A percentile compares a stretch with the other conserved stretches of the same genome.
Conservation (phyloP, 2,329 filamentous ascomycete species). For the Epichloe scottii region DNA sequence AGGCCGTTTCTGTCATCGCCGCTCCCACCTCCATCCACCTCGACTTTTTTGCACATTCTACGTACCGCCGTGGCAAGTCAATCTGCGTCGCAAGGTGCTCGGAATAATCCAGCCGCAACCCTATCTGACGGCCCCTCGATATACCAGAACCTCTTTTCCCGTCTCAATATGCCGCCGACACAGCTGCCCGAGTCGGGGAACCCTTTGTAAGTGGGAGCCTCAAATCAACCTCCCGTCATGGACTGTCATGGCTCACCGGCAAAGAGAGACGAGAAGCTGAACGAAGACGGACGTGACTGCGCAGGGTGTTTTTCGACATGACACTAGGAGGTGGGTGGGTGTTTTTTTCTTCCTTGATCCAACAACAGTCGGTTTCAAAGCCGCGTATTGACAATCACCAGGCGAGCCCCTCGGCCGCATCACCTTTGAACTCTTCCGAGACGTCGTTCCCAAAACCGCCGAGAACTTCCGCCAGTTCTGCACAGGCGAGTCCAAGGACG, state of each 20-base stretch:
- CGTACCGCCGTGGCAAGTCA: not conserved
- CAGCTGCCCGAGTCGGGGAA: slow-evolving; percentile 34
- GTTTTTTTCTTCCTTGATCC: not conserved
- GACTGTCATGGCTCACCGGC: not conserved
- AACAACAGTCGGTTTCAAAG: too few species aligned
- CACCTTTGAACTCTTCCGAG: slow-evolving; percentile 80
- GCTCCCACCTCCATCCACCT: not conserved
- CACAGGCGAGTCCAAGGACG: slow-evolving; percentile 80
- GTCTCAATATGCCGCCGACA: slow-evolving; percentile 28
- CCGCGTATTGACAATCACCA: slow-evolving; percentile 19
- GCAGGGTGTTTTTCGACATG: slow-evolving; percentile 62
- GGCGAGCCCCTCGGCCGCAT: slow-evolving; percentile 78
- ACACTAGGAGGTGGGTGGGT: slow-evolving; percentile 56
- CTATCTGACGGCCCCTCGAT: too few species aligned
- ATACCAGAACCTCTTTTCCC: not conserved
- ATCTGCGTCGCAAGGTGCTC: too few species aligned
- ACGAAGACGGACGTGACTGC: not conserved
- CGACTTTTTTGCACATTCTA: not conserved
- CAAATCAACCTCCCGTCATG: not conserved
- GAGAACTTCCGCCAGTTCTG: slow-evolving; percentile 98
- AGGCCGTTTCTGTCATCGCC: not conserved
- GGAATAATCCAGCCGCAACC: too few species aligned
- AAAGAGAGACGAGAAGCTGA: not conserved
- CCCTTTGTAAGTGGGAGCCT: slow-evolving; percentile 28
- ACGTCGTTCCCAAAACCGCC: slow-evolving; percentile 74